Evolutionary conservation across 2,329 filamentous ascomycete species (phyloP).

Genomic region (Cadophora gregata): DNA sequence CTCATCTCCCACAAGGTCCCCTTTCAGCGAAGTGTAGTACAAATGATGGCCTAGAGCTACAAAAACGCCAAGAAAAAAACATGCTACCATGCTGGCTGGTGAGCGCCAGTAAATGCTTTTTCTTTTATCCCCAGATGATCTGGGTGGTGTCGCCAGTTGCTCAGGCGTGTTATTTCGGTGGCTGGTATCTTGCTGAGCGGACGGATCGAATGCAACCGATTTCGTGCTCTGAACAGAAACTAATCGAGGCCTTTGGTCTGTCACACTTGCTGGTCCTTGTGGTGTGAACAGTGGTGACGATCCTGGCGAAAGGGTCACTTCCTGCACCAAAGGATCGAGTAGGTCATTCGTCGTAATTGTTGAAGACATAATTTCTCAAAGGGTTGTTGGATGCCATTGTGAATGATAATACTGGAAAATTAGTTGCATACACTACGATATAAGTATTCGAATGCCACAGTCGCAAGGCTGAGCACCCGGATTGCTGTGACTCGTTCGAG

Average conservation of each 20-base stretch:
- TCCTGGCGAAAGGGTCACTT: background rate
- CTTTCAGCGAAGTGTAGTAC: conserved; percentile 22
- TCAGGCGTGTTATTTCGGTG: background rate
- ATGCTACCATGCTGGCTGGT: conserved; percentile 26
- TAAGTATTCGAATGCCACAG: background rate
- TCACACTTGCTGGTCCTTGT: background rate
- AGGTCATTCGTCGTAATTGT: background rate
- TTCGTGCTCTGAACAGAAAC: background rate
- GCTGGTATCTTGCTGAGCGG: background rate
- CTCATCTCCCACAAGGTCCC: conserved; percentile 26
- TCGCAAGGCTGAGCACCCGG: background rate
- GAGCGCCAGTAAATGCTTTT: conserved; percentile 30
- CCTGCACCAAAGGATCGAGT: background rate
- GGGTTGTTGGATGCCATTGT: background rate
- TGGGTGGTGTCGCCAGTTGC: background rate
- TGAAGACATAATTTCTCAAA: background rate
- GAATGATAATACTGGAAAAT: background rate
- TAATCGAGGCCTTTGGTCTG: background rate
- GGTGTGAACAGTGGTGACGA: conserved; percentile 2
- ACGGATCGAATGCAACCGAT: background rate
- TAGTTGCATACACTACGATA: background rate
- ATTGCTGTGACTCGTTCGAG: background rate
- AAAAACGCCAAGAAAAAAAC: conserved; percentile 24
- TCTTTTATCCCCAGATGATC: too few species aligned
- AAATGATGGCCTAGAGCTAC: conserved; percentile 26